Evolutionary conservation across 805 yeast genomes (phyloP).

Genomic region (Scheffersomyces coipomensis): DNA sequence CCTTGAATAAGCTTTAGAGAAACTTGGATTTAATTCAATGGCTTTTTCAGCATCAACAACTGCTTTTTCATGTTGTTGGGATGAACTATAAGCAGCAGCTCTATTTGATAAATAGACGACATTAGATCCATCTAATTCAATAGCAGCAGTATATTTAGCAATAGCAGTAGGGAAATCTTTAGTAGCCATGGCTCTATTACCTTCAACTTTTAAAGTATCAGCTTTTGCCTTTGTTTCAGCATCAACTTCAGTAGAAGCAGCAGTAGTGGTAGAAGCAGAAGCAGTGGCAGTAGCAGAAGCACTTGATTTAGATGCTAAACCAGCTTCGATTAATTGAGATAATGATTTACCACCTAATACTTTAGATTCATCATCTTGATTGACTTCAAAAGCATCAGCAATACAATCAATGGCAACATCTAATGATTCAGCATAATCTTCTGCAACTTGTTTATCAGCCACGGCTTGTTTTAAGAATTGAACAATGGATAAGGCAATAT

Average conservation of each 20-base stretch:
- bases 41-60: slow-evolving; percentile 82
- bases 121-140: slow-evolving; percentile 64
- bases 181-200: slow-evolving; percentile 85
- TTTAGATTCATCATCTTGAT: slow-evolving; percentile 45
- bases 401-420: slow-evolving; percentile 94
- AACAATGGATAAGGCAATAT: slow-evolving; percentile 71
- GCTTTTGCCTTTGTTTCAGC: slow-evolving; percentile 68
- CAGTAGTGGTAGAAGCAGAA: slow-evolving; percentile 21
- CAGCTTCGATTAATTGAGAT: slow-evolving; percentile 38
- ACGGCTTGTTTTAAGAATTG: slow-evolving; percentile 64
- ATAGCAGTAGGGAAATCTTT: slow-evolving; percentile 72
- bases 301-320: slow-evolving; percentile 2
- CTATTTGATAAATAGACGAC: slow-evolving; percentile 89
- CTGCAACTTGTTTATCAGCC: slow-evolving; percentile 59
- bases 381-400: slow-evolving; percentile 77
- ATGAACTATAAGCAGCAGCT: slow-evolving; percentile 92
- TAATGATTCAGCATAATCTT: slow-evolving; percentile 82
- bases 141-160: slow-evolving; percentile 76
- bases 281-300: slow-evolving; percentile 15
- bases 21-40: slow-evolving; percentile 70
- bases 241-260: slow-evolving; percentile 32
- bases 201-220: slow-evolving; percentile 80
- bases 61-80: slow-evolving; percentile 72
- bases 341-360: slow-evolving; percentile 49
- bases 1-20: slow-evolving; percentile 92